These are phyloP conservation scores for Pichia sp. DNA, from an alignment of 1,139 yeast species.

Conservation along the genomic window DNA sequence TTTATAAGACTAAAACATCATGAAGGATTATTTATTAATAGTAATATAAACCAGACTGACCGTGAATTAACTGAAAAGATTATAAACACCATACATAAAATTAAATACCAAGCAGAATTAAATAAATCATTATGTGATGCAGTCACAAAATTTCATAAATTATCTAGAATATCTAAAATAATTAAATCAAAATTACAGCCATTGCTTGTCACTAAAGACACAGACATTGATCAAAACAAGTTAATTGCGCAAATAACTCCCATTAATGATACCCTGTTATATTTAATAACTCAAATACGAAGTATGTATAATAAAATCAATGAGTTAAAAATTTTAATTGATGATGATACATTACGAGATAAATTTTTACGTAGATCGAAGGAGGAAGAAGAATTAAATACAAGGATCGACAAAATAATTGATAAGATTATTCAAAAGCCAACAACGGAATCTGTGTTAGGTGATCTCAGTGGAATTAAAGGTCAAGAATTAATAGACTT, in stretches of 20 bases:
- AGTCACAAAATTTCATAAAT: background rate
- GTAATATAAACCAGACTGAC: slow-evolving; percentile 20
- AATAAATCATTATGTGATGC: slow-evolving; percentile 38
- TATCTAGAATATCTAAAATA: slow-evolving; percentile 3
- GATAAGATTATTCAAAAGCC: background rate
- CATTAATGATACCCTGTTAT: slow-evolving; percentile 10
- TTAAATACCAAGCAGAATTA: slow-evolving; percentile 41
- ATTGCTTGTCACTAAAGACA: background rate
- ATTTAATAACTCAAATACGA: slow-evolving; percentile 7
- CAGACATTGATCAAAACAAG: background rate
- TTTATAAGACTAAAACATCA: slow-evolving; percentile 68
- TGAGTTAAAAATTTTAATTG: slow-evolving; percentile 1
- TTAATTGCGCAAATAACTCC: slow-evolving; percentile 7
- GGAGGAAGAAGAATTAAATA: slow-evolving; percentile 6
- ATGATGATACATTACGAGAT: background rate
- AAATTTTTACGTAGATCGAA: background rate
- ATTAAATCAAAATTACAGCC: slow-evolving; percentile 2
- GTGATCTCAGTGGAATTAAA: background rate
- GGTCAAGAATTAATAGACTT: slow-evolving; percentile 1
- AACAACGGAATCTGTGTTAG: background rate
- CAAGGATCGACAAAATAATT: slow-evolving; percentile 1
- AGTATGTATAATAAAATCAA: slow-evolving; percentile 5
- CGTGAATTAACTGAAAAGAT: slow-evolving; percentile 36
- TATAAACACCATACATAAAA: slow-evolving; percentile 17
- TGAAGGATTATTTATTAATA: slow-evolving; percentile 39